Evolutionary conservation across 352 stramenopile genomes (phyloP).

Genomic region (Aphanomyces invadans): DNA sequence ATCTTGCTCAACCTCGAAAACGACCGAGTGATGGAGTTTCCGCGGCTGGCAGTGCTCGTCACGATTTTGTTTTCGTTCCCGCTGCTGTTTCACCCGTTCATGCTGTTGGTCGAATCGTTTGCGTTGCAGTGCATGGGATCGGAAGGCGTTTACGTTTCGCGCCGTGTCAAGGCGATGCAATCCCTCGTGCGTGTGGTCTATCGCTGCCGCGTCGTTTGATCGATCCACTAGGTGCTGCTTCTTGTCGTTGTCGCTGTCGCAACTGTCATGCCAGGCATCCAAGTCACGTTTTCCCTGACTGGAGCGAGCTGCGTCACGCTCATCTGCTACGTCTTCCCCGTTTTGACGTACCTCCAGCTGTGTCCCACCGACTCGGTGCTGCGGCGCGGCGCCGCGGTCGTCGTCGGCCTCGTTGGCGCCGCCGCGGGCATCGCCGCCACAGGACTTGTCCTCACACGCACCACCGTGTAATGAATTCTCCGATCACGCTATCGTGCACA

Average conservation of each 20-base stretch:
- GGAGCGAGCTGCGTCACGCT: conserved; percentile 62
- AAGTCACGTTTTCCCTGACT: conserved; percentile 72
- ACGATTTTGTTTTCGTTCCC: conserved; percentile 73
- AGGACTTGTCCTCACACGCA: conserved; percentile 20
- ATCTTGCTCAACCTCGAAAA: conserved; percentile 70
- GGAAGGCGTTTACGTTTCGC: conserved; percentile 17
- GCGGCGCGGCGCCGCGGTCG: conserved; percentile 31
- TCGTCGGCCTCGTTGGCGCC: conserved; percentile 29
- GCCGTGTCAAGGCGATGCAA: not conserved
- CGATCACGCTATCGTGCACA: no score
- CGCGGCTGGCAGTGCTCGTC: conserved; percentile 53
- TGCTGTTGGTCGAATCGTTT: conserved; percentile 31
- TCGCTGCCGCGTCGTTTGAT: not conserved
- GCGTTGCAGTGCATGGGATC: conserved; percentile 35
- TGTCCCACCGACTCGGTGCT: conserved; percentile 18
- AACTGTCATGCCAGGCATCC: conserved; percentile 47
- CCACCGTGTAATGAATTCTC: not conserved
- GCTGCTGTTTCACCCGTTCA: conserved; percentile 60
- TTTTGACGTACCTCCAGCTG: conserved; percentile 48
- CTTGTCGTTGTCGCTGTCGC: conserved; percentile 42
- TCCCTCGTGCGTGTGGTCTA: conserved; percentile 29
- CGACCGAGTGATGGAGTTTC: conserved; percentile 61
- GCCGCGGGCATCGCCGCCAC: conserved; percentile 48
- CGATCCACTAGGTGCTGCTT: conserved; percentile 28
- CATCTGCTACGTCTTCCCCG: conserved; percentile 63